Evolutionary conservation across 2,329 filamentous ascomycete genomes (phyloP), one percentile per base, ranked within the genome.

Genomic region (Sarocladium oryzae): DNA sequence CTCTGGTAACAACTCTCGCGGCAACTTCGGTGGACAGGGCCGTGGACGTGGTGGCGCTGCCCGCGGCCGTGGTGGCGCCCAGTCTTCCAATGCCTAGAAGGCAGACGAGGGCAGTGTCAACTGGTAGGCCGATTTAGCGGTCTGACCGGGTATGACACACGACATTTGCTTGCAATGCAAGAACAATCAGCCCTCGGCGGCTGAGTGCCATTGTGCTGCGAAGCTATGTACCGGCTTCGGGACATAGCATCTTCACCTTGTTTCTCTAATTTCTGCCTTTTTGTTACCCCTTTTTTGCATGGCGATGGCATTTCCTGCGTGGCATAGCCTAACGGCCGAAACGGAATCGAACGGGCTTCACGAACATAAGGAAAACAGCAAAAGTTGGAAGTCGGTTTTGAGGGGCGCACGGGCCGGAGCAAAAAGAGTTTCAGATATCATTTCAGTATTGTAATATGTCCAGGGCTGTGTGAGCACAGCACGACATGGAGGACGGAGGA

Each of bases 21-120:
- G 86, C 55, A 84, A 81, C 64, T 91, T 86, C 71, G 80, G 84
- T 51, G 84, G 85, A 51, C 75, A 76, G 56, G 73, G 71, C 57
- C 77, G 85, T 56, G 82, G 83, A n/a, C 82, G 88, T 60, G 85
- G 88, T 56, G 81, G 82, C 59, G 73, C 77, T 61, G 73, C 82
- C 57, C 81, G 83, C 54, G 79, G 82, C 52, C 81, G 86, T 58
- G 84, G 86, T 56, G 78, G 73, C 55, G 68, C 76, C 48, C 77
- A 79, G 64, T 62, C 69, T 46, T 73, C 77, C 58, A 81, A 78
- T 57, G 77, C 74, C 58, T 81, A 69, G 60, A 52, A 32, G 51
- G 38, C n/a, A 32, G 9, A 18, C 10, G 18, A 11, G 9, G 21
- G 26, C 23, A 4, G 13, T 15, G 23, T 21, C 49, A 41, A 41